Evolutionary conservation across 148 eudicot species (phyloP).

Genomic region (Nepenthes mirabilis): DNA sequence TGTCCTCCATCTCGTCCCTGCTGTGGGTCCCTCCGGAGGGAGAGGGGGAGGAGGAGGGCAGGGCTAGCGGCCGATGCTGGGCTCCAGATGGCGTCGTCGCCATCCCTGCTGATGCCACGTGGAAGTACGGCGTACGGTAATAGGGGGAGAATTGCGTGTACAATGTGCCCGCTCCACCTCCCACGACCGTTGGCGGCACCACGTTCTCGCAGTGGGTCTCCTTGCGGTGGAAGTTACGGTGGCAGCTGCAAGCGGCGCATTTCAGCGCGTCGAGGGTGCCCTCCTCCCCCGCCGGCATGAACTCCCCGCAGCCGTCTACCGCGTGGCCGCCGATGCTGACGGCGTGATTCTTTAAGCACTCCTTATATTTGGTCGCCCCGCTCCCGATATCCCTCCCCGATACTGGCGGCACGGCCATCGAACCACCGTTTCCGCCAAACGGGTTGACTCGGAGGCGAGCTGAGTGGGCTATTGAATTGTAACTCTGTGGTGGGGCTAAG

Average conservation of each 20-base stretch:
- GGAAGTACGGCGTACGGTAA: constrained; percentile 30
- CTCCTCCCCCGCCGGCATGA: constrained; percentile 48
- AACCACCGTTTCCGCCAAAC: constrained; percentile 1
- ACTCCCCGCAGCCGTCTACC: constrained; percentile 63
- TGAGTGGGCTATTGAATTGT: constrained; percentile 9
- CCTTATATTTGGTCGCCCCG: constrained; percentile 29
- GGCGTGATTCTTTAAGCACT: constrained; percentile 60
- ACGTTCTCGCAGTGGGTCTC: constrained; percentile 9
- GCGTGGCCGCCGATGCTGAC: constrained; percentile 57
- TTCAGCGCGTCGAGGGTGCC: constrained; percentile 52
- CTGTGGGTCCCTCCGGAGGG: constrained; percentile 24
- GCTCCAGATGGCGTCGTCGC: neutral
- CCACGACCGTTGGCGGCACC: neutral
- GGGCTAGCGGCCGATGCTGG: constrained; percentile 17
- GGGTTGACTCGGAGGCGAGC: constrained; percentile 3
- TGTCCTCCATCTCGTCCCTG: constrained; percentile 34
- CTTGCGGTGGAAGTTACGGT: constrained; percentile 74
- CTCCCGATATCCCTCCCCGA: constrained; percentile 10
- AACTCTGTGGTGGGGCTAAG: constrained; percentile 16
- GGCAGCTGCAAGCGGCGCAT: constrained; percentile 68
- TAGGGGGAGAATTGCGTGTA: constrained; percentile 20
- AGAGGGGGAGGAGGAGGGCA: constrained; percentile 13
- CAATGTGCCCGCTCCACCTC: constrained; percentile 7
- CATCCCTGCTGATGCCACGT: constrained; percentile 10
- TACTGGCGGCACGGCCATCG: neutral